These are phyloP conservation scores for Talaromyces stipitatus DNA, from an alignment of 495 filamentous ascomycete species.

Conservation along the genomic window DNA sequence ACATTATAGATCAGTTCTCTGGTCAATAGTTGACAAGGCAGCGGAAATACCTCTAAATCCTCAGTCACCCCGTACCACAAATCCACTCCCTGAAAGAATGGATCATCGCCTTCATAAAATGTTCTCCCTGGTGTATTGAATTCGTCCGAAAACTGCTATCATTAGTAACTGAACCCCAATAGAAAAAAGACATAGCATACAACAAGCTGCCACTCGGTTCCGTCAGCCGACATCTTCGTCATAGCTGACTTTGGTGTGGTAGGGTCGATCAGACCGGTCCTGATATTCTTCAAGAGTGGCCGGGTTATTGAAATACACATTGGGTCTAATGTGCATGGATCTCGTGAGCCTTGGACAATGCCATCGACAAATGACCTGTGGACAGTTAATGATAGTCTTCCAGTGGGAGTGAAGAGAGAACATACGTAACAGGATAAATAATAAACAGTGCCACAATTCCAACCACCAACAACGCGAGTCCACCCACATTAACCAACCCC, in stretches of 20 bases:
- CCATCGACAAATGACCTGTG: conserved; percentile 50
- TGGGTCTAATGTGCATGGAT: conserved; percentile 33
- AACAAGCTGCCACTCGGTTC: conserved; percentile 57
- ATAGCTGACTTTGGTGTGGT: conserved; percentile 57
- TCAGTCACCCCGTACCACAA: conserved; percentile 76
- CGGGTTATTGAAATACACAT: conserved; percentile 52
- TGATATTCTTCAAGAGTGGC: conserved; percentile 51
- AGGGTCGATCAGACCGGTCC: conserved; percentile 59
- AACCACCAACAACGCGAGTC: conserved; percentile 50
- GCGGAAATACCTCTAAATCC: conserved; percentile 53
- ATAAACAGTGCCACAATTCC: conserved; percentile 64
- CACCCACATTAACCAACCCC: conserved; percentile 62
- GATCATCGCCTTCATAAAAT: conserved; percentile 69
- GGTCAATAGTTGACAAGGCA: not conserved
- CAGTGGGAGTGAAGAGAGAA: conserved; percentile 5
- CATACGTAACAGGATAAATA: conserved; percentile 67
- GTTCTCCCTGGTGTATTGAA: conserved; percentile 65
- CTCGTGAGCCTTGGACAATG: conserved; percentile 14
- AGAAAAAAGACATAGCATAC: conserved; percentile 39
- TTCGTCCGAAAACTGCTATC: conserved; percentile 62
- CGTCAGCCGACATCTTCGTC: conserved; percentile 49
- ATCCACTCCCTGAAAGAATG: conserved; percentile 63
- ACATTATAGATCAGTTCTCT: not conserved
- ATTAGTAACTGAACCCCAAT: conserved; percentile 13
- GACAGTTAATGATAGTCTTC: not conserved